Percentiles rank a stretch among this genome's conserved stretches.
phyloP scores from a whole-genome alignment of 768 basidiomycete genomes.

The Podaxis rugospora region DNA sequence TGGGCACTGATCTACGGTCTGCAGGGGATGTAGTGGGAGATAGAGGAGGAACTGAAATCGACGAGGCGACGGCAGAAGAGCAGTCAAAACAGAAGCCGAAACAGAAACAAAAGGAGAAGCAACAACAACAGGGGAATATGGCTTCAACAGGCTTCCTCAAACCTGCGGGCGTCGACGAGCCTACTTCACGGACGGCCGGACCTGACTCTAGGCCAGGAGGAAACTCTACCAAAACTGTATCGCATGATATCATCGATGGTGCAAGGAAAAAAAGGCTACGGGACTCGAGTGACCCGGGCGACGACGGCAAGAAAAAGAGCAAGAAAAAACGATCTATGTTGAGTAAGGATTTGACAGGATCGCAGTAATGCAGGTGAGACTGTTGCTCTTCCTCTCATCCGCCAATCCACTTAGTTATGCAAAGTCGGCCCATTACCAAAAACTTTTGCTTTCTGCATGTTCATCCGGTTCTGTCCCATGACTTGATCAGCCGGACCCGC shows the following conservation, averaged over 20 bases:
- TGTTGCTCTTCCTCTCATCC: neutral
- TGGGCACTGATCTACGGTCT: conserved; percentile 45
- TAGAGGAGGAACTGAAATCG: neutral
- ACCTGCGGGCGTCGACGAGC: conserved; percentile 54
- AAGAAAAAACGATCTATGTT: conserved; percentile 23
- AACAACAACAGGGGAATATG: conserved; percentile 7
- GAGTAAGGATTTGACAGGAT: conserved; percentile 18
- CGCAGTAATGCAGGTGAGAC: neutral
- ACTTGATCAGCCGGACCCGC: no score
- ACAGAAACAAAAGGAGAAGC: neutral
- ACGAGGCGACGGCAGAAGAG: neutral
- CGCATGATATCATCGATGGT: conserved; percentile 18
- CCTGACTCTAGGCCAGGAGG: neutral
- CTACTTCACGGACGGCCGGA: conserved; percentile 17
- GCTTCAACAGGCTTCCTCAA: conserved; percentile 40
- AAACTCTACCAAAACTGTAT: conserved; percentile 3
- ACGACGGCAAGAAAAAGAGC: conserved; percentile 26
- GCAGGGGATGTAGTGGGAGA: conserved; percentile 12
- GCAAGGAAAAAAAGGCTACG: conserved; percentile 24
- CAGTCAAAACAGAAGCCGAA: neutral
- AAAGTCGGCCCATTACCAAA: neutral
- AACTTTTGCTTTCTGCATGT: no score
- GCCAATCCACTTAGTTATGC: neutral
- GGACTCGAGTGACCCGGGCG: conserved; percentile 18
- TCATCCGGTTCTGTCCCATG: no score